Evolutionary conservation across 257 asterid species (phyloP).

Genomic region (Nicotiana sylvestris): DNA sequence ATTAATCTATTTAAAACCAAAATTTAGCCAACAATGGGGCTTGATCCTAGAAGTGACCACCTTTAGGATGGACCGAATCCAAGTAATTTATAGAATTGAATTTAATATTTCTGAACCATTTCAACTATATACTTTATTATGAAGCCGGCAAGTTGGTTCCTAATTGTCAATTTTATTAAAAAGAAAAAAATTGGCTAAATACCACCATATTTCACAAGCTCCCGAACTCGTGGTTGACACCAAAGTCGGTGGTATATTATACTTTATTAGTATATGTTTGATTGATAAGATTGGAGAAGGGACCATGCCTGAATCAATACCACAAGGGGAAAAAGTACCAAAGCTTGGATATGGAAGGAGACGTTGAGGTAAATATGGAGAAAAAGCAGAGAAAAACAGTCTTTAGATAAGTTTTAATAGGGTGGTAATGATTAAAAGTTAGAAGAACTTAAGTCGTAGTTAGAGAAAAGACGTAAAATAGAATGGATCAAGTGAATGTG

Average conservation of each 20-base stretch:
- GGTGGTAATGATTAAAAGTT: not conserved
- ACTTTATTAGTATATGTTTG: not conserved
- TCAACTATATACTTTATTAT: not conserved
- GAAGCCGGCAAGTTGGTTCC: slow-evolving; percentile 7
- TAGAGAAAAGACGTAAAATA: slow-evolving; percentile 3
- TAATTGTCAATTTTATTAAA: slow-evolving; percentile 1
- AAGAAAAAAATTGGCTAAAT: not conserved
- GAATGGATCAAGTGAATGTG: slow-evolving; percentile 8
- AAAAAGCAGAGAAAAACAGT: not conserved
- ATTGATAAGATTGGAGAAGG: not conserved
- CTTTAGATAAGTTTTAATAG: not conserved
- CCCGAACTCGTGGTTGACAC: not conserved
- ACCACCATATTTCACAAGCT: not conserved
- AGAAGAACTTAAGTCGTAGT: not conserved
- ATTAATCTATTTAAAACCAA: not conserved
- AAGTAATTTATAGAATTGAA: not conserved
- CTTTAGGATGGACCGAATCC: not conserved
- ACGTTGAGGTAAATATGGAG: not conserved
- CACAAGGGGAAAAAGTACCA: not conserved
- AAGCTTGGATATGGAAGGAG: not conserved
- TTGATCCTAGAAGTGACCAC: not conserved
- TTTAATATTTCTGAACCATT: not conserved
- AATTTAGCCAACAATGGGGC: not conserved
- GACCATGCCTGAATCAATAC: not conserved
- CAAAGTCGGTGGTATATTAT: not conserved